Conservation (phyloP, 1,139 yeast genomes). For the Hemisphaericaspora xylofermentans region DNA sequence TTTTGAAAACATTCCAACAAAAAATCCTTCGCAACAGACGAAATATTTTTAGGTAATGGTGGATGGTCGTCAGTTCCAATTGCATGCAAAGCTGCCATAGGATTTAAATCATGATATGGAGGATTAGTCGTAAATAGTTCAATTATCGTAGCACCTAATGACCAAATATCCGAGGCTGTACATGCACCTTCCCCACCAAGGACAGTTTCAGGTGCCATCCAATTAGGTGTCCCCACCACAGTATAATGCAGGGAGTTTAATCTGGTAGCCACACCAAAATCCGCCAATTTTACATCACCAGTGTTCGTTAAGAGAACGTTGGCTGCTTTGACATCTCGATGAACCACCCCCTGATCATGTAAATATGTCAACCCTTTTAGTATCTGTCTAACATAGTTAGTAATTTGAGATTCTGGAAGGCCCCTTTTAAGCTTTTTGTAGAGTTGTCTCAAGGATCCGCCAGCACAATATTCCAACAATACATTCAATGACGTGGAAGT, state of each 20-base stretch:
- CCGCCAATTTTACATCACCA: conserved; percentile 69
- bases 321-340: conserved; percentile 78
- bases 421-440: conserved; percentile 56
- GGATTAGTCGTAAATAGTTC: conserved; percentile 87
- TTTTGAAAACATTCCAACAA: conserved; percentile 75
- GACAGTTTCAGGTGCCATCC: conserved; percentile 87
- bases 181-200: conserved; percentile 81
- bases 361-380: conserved; percentile 68
- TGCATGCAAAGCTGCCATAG: conserved; percentile 89
- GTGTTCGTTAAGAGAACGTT: conserved; percentile 62
- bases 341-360: conserved; percentile 73
- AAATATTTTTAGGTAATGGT: conserved; percentile 64
- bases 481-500: conserved; percentile 66
- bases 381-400: conserved; percentile 65
- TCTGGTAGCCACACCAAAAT: conserved; percentile 75
- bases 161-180: conserved; percentile 87
- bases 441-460: conserved; percentile 77
- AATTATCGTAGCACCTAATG: conserved; percentile 90
- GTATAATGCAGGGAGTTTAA: conserved; percentile 44
- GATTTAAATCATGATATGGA: conserved; percentile 78
- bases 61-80: conserved; percentile 85
- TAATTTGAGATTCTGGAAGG: conserved; percentile 61
- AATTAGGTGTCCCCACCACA: conserved; percentile 71
- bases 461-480: conserved; percentile 73
- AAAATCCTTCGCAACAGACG: conserved; percentile 60